These are phyloP conservation scores for Globisporangium mamillatum DNA, from an alignment of 352 stramenopile species.

Conservation along the genomic window DNA sequence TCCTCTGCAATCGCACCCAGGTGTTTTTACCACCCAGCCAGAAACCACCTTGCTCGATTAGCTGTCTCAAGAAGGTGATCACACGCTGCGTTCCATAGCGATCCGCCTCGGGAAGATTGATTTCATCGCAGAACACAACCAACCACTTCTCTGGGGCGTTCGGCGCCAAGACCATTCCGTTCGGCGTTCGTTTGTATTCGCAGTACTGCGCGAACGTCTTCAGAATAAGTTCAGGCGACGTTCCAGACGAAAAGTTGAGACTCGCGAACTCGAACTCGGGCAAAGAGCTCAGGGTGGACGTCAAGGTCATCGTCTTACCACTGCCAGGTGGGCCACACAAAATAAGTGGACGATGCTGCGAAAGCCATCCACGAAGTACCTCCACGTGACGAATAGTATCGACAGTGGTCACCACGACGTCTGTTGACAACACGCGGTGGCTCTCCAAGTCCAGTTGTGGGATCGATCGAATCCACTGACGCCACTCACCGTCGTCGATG, in stretches of 20 bases:
- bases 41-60: slow-evolving; percentile 96
- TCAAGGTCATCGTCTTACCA: slow-evolving; percentile 99
- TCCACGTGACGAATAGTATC: slow-evolving; percentile 99
- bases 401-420: slow-evolving; percentile 99
- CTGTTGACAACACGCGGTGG: slow-evolving; percentile 93
- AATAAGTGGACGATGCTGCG: slow-evolving; percentile 95
- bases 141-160: slow-evolving; percentile 96
- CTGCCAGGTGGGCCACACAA: slow-evolving; percentile 97
- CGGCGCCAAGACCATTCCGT: slow-evolving; percentile 95
- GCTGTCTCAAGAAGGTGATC: slow-evolving; percentile 98
- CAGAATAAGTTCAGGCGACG: slow-evolving; percentile 97
- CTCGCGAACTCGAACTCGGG: slow-evolving; percentile 97
- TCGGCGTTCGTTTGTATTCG: slow-evolving; percentile 96
- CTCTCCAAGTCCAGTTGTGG: slow-evolving; percentile 98
- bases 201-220: slow-evolving; percentile 99
- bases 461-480: slow-evolving; percentile 95
- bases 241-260: slow-evolving; percentile 99
- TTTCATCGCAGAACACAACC: slow-evolving; percentile 99
- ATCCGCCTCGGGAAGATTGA: slow-evolving; percentile 98
- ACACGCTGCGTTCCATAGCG: slow-evolving; percentile 98
- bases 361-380: slow-evolving; percentile 96
- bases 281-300: slow-evolving; percentile 96
- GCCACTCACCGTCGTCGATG: slow-evolving; percentile 96
- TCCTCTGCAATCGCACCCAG: slow-evolving; percentile 91
- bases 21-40: slow-evolving; percentile 85